Evolutionary conservation across 352 stramenopile genomes (phyloP), one percentile per base, ranked within the genome.

Genomic region (Globisporangium lucens): DNA sequence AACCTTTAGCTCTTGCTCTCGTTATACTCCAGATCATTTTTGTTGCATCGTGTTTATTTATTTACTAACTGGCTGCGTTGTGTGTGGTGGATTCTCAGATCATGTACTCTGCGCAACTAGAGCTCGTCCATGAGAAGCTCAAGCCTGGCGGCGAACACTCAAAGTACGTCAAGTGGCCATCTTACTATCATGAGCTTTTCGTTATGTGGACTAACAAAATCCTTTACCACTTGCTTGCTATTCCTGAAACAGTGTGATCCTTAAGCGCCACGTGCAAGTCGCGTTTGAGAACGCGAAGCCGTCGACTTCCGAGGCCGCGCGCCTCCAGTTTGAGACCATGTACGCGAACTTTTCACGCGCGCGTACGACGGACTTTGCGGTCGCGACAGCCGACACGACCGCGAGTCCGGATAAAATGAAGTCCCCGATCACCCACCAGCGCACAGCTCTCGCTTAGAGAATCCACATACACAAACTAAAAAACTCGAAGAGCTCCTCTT

Each of bases 31-130:
- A 22, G 38, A 17, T 12, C 15, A 46, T 46, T 2, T 35, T 6
- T 46, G 38, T 9, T n/a, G 41, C 15, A 22, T 49, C 17, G 41
- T 49, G 41, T 49, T n/a, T 20, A 10, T 49, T 13, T 49, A 15
- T 49, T n/a, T 20, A 10, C 38, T 13, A 47, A 38, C 53, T 43
- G 4, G 58, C 33, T 61, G 3, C 63, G 4, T 27, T 13, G 49
- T 49, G 1, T 71, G 7, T 55, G 49, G 13, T 55, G 49, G 13
- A 61, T 41, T 20, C 20, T 24, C 53, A 94, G 87, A 74, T 95
- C 70, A 87, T 98, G 82, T 97, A 97, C 74, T 97, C 93, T n/a
- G 96, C 96, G 7, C 93, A 98, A 58, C 78, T 99, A 6, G 87
- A 97, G 70, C 84, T 96, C 59, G 91, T 98, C 58, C 94, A 98